phyloP scores from a whole-genome alignment of 2,329 filamentous ascomycete species.

The Endoconidiophora polonica region DNA sequence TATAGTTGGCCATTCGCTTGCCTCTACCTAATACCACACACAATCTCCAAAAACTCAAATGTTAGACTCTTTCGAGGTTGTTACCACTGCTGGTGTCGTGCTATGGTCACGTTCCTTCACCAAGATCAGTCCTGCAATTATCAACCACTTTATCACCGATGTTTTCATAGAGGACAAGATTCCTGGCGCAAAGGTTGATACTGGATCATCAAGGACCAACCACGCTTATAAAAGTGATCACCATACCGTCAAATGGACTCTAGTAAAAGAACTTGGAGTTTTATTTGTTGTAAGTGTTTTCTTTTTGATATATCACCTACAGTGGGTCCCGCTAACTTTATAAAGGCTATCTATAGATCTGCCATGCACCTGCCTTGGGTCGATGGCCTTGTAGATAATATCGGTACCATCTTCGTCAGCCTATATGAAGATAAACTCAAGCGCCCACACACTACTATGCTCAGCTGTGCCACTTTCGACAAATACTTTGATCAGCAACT shows the following conservation, averaged over 20 bases:
- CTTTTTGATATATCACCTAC: too few species aligned
- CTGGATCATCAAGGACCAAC: conserved; percentile 43
- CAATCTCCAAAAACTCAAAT: conserved; percentile 31
- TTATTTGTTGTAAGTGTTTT: conserved; percentile 64
- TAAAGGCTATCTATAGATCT: conserved; percentile 85
- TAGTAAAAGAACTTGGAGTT: conserved; percentile 78
- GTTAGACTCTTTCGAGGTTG: conserved; percentile 92
- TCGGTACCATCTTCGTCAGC: conserved; percentile 78
- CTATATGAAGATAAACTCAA: conserved; percentile 79
- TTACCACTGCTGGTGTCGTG: conserved; percentile 91
- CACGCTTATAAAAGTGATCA: conserved; percentile 77
- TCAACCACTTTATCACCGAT: conserved; percentile 91
- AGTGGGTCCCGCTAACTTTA: background rate
- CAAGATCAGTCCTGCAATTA: conserved; percentile 60
- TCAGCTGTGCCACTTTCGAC: conserved; percentile 69
- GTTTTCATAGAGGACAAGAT: conserved; percentile 94
- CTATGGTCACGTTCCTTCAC: conserved; percentile 86
- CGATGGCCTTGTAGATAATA: conserved; percentile 88
- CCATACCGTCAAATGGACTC: conserved; percentile 87
- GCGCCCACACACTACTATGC: conserved; percentile 58
- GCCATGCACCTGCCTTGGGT: conserved; percentile 93
- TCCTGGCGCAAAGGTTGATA: conserved; percentile 40
- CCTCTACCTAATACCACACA: conserved; percentile 1
- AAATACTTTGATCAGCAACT: conserved; percentile 91
- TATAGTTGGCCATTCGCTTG: conserved; percentile 4